Percentiles rank a stretch among this genome's conserved stretches.
These are phyloP conservation scores for Trametes pubescens DNA, from an alignment of 1,284 basidiomycete species.

Conservation along the genomic window DNA sequence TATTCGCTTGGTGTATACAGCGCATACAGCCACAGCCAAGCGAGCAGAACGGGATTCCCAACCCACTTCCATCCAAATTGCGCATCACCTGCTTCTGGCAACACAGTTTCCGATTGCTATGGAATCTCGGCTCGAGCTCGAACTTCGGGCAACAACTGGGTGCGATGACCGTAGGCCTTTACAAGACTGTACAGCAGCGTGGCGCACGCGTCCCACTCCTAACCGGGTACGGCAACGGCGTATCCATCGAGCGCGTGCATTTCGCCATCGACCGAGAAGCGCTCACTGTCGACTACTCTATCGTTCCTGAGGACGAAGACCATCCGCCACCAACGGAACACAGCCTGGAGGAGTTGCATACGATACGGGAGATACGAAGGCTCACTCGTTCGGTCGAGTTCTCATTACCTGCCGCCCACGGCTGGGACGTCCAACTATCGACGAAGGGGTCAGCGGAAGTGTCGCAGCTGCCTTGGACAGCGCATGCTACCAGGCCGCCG, in stretches of 20 bases:
- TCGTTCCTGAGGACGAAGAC: constrained; percentile 81
- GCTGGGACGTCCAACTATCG: constrained; percentile 90
- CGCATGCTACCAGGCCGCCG: constrained; percentile 65
- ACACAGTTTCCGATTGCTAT: constrained; percentile 91
- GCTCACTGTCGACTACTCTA: constrained; percentile 85
- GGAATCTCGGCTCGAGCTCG: constrained; percentile 75
- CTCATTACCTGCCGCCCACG: constrained; percentile 77
- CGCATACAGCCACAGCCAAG: constrained; percentile 55
- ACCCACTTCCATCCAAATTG: constrained; percentile 49
- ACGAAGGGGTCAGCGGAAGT: constrained; percentile 78
- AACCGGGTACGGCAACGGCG: constrained; percentile 82
- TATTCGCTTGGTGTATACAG: constrained; percentile 96
- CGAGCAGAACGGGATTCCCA: constrained; percentile 44
- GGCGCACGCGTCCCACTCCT: constrained; percentile 81
- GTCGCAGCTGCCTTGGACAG: constrained; percentile 80
- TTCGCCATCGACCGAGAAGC: constrained; percentile 88
- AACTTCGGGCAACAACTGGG: constrained; percentile 77
- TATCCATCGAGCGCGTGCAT: constrained; percentile 78
- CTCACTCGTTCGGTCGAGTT: constrained; percentile 84
- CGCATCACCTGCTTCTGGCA: constrained; percentile 95
- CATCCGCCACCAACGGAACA: constrained; percentile 48
- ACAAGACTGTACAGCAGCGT: constrained; percentile 79
- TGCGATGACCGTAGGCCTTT: constrained; percentile 81
- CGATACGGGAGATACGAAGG: constrained; percentile 68
- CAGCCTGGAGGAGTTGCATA: constrained; percentile 66